A percentile compares a stretch with the other conserved stretches of the same genome.
phyloP scores from a whole-genome alignment of 2,329 filamentous ascomycete genomes.

The Sporothrix globosa region DNA sequence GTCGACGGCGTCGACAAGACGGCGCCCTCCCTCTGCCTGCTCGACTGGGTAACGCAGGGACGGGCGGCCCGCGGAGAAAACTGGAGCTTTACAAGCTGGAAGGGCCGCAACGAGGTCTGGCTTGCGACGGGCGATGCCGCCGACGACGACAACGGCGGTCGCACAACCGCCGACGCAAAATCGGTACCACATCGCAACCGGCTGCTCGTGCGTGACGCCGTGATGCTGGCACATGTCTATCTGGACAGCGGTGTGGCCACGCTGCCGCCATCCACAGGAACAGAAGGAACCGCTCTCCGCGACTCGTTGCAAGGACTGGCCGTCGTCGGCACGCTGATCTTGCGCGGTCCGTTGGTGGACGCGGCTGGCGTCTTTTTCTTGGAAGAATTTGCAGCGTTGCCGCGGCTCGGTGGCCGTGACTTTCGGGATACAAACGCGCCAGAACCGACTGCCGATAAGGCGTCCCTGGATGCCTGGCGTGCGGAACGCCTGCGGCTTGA shows the following conservation, averaged over 20 bases:
- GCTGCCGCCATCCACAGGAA: neutral
- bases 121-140: neutral
- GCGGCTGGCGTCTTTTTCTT: constrained; percentile 74
- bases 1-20: constrained; percentile 40
- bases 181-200: constrained; percentile 45
- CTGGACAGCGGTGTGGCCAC: constrained; percentile 37
- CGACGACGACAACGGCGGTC: constrained; percentile 39
- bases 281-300: constrained; percentile 45
- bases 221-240: constrained; percentile 60
- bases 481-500: constrained; percentile 61
- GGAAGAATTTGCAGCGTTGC: constrained; percentile 73
- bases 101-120: constrained; percentile 88
- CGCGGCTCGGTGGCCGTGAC: constrained; percentile 79
- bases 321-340: constrained; percentile 81
- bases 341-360: constrained; percentile 72
- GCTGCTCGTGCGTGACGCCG: constrained; percentile 81
- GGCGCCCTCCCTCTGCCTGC: constrained; percentile 66
- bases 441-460: constrained; percentile 50
- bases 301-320: constrained; percentile 74
- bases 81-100: constrained; percentile 82
- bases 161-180: constrained; percentile 19
- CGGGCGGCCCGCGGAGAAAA: constrained; percentile 82
- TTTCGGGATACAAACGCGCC: constrained; percentile 57
- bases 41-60: constrained; percentile 95
- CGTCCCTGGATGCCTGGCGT: constrained; percentile 56